These are phyloP conservation scores for Botrytis cinerea DNA, from an alignment of 2,329 filamentous ascomycete species.

Conservation along the genomic window DNA sequence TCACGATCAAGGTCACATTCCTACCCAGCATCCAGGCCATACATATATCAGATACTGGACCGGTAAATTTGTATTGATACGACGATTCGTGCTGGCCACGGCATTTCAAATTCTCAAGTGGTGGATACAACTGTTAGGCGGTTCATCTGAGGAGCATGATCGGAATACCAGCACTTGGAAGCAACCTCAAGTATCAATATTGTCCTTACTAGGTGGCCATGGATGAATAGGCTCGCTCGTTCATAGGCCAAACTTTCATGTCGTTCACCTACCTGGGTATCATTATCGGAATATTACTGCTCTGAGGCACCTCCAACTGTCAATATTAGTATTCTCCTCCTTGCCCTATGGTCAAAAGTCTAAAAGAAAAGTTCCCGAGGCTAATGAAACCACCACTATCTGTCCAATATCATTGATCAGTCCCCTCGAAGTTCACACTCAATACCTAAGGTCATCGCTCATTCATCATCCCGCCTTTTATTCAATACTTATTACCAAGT, in stretches of 20 bases:
- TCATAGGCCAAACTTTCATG: conserved; percentile 1
- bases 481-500: neutral
- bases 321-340: neutral
- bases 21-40: neutral
- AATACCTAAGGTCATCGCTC: neutral
- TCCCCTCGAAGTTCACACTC: neutral
- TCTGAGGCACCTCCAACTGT: neutral
- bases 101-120: neutral
- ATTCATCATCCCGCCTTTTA: neutral
- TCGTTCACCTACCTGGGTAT: neutral
- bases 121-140: neutral
- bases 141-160: neutral
- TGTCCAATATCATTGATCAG: neutral
- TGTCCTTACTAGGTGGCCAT: neutral
- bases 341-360: neutral
- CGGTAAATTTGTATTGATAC: neutral
- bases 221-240: neutral
- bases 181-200: neutral
- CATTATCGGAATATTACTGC: neutral
- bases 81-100: neutral
- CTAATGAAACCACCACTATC: neutral
- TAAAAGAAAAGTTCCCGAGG: too few relatives aligned
- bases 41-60: neutral
- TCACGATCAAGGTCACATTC: conserved; percentile 7
- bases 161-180: neutral